Base-by-base conservation (phyloP, 768 basidiomycete species). In the Phaffia australis region DNA sequence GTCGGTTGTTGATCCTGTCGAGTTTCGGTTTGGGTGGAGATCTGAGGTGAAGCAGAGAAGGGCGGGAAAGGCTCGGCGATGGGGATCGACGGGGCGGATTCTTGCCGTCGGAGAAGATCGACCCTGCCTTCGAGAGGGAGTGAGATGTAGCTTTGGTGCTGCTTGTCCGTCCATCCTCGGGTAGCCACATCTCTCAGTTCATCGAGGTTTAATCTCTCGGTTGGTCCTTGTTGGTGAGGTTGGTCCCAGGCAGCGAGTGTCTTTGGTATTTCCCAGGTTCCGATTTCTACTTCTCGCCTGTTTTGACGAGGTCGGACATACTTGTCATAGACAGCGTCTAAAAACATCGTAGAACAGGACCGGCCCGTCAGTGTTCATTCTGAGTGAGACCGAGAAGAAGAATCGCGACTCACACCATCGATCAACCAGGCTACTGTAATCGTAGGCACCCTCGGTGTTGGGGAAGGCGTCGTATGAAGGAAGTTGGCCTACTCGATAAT, bases 81-180 rank as follows among this genome's bases (percentile, higher is more conserved):
- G n/a, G 55, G 49, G 47, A 18, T n/a, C 7, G 55, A n/a, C 16
- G 21, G 35, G 29, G 56, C 18, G 5, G 25, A 56, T 46, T 56
- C 30, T 7, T 58, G 50, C 6, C 83, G 86, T 64, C 85, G 83
- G 81, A 95, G 87, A 71, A 97, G 79, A 73, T 94, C 90, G 64
- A 93, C 80, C 56, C 92, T 85, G 6, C 92, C 92, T 66, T 89
- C 87, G 25, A 95, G 79, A 19, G 93, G 93, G 77, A 97, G 76
- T 60, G 82, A 85, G 64, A 79, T 81, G 74, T 95, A 97, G 70
- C 84, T 81, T 46, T 88, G 89, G 60, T 52, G 27, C 63, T 55
- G 62, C 48, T 56, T 56, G 52, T 68, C 27, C 56, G 55, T 62
- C 76, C 21, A 86, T 11, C 62, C 86, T 71, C 85, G 80, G 21